Base-by-base conservation (phyloP, 2,329 filamentous ascomycete genomes). In the Fusarium gaditjirri region DNA sequence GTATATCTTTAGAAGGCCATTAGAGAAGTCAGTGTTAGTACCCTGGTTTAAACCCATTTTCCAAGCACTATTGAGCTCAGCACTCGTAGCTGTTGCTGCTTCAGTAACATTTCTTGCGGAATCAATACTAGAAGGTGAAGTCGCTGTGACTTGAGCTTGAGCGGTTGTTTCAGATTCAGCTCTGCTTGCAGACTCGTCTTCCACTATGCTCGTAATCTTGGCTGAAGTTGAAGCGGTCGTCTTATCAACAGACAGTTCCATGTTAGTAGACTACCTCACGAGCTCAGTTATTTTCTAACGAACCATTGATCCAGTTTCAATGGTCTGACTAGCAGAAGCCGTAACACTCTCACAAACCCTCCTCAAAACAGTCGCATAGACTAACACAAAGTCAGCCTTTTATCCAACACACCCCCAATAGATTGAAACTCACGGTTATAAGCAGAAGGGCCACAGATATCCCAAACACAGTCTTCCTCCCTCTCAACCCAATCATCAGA, bases 401-500 rank as follows among this genome's bases (percentile, higher is more conserved):
- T 39, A 6, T 17, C 12, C 10, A 11, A 17, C 8, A 7, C 0
- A 7, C 0, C 12, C 9, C 1, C 9, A 2, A 25, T 27, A 8
- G 14, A 29, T 3, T 14, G 0, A 1, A 19, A 61, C 62, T 49
- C 27, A 61, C 65, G n/a, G 17, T 67, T 68, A 9, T 67, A 68
- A 6, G 65, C 62, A n/a, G 57, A 65, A 8, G 54, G 47, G 9
- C 65, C 65, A 33, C 62, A 68, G 3, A 50, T 46, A 3, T 46
- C 23, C 62, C 55, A 68, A 14, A 62, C 63, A 2, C 65, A 68
- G 10, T 67, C 62, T 16, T 67, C 62, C 17, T 67, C 65, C 29
- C 29, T 67, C 3, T 61, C 62, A 44, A 67, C 56, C 50, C 65
- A 68, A 8, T 67, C 65, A 31, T 19, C 44, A 23, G 52, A 38